Percentiles rank a stretch among this genome's conserved stretches.
Conservation (phyloP, 1,284 basidiomycete species). For the Malassezia japonica region DNA sequence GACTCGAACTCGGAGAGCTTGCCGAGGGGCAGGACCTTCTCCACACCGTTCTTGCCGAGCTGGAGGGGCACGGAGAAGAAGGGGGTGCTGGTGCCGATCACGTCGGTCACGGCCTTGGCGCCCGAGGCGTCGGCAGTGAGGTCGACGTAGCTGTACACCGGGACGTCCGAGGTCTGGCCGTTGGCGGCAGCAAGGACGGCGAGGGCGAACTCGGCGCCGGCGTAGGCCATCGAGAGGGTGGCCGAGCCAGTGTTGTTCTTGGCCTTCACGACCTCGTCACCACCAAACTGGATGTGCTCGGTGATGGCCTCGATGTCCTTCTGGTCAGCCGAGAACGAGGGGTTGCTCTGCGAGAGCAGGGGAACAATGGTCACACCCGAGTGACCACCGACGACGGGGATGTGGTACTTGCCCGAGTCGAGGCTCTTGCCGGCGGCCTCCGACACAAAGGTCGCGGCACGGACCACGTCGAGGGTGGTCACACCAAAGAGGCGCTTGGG, state of each 20-base stretch:
- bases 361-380: constrained; percentile 92
- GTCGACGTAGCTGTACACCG: constrained; percentile 45
- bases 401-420: constrained; percentile 52
- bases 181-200: constrained; percentile 39
- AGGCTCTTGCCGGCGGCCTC: constrained; percentile 64
- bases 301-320: constrained; percentile 59
- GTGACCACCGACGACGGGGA: constrained; percentile 93
- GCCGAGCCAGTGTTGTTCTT: constrained; percentile 82
- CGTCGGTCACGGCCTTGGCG: constrained; percentile 30
- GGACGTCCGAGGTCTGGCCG: constrained; percentile 29
- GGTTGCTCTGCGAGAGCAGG: constrained; percentile 68
- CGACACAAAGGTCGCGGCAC: constrained; percentile 85
- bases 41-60: constrained; percentile 50
- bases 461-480: constrained; percentile 94
- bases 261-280: constrained; percentile 81
- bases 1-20: constrained; percentile 52
- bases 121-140: constrained; percentile 34
- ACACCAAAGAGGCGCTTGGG: constrained; percentile 85
- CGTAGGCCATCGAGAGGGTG: constrained; percentile 86
- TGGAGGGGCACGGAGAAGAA: constrained; percentile 46
- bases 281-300: constrained; percentile 80
- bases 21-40: constrained; percentile 55
- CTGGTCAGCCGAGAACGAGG: constrained; percentile 29
- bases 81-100: constrained; percentile 34
- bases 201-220: constrained; percentile 44